Conservation (phyloP, 73 alveolate genomes). For the Symbiodinium natans region DNA sequence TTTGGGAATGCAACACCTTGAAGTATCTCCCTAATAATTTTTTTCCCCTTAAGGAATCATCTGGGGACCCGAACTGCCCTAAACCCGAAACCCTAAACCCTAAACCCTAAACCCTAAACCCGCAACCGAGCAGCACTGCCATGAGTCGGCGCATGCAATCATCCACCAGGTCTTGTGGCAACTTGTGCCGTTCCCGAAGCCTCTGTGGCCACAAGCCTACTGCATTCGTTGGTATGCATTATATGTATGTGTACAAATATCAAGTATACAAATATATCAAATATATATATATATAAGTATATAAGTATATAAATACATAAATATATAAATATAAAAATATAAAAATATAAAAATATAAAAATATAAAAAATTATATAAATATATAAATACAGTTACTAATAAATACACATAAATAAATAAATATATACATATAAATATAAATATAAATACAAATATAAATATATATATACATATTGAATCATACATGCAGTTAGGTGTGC, state of each 20-base stretch:
- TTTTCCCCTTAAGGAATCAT: too few relatives aligned
- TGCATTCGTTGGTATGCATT: background rate
- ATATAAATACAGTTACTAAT: background rate
- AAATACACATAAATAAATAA: too few relatives aligned
- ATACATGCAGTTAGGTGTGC: too few relatives aligned
- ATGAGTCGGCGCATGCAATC: constrained; percentile 11
- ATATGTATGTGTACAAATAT: background rate
- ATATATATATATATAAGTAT: background rate
- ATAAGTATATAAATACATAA: too few relatives aligned
- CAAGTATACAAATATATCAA: background rate
- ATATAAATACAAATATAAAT: too few relatives aligned
- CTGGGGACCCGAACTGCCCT: too few relatives aligned
- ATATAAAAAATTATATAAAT: background rate
- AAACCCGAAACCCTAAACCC: background rate
- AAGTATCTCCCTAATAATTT: too few relatives aligned
- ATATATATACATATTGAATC: too few relatives aligned
- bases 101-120: background rate
- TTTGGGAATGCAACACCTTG: too few relatives aligned
- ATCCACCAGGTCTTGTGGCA: background rate
- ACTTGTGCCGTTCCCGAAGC: background rate
- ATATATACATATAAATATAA: too few relatives aligned
- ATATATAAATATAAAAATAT: background rate
- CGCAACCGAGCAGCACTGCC: background rate
- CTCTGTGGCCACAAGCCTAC: background rate
- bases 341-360: background rate